A percentile compares a stretch with the other conserved stretches of the same genome.
phyloP scores from a whole-genome alignment of 306 rosid genomes.

The Corylus heterophylla region DNA sequence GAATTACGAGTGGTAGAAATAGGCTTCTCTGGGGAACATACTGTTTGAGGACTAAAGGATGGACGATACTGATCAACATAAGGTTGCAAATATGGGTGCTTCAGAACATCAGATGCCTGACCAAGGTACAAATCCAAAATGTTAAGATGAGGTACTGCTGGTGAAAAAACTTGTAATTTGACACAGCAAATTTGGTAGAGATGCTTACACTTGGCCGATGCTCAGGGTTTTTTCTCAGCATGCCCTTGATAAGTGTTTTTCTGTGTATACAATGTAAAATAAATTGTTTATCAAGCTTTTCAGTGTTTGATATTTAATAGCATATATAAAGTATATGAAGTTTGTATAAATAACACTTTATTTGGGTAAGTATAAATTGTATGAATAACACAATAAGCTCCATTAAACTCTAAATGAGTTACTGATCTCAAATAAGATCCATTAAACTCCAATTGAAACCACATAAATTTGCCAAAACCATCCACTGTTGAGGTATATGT shows the following conservation, averaged over 20 bases:
- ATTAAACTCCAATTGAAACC: neutral
- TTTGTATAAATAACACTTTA: neutral
- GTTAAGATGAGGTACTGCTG: conserved; percentile 22
- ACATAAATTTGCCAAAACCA: neutral
- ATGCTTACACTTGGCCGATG: conserved; percentile 88
- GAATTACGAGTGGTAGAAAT: conserved; percentile 40
- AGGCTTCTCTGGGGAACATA: conserved; percentile 64
- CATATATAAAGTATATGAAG: conserved; percentile 4
- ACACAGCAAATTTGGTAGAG: conserved; percentile 19
- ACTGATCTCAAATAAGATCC: neutral
- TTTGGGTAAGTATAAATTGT: no score
- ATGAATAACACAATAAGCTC: neutral
- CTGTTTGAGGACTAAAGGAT: conserved; percentile 55
- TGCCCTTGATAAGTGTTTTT: conserved; percentile 94
- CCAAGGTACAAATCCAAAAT: conserved; percentile 27
- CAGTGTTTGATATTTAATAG: conserved; percentile 25
- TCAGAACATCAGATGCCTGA: conserved; percentile 95
- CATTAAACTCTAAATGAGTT: neutral
- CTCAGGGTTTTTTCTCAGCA: conserved; percentile 96
- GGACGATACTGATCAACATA: conserved; percentile 79
- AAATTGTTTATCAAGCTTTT: neutral
- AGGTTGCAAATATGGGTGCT: conserved; percentile 95
- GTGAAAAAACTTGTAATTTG: conserved; percentile 17
- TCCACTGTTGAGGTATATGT: neutral
- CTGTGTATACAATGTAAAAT: conserved; percentile 45